These are phyloP conservation scores for Domatiomyces catenatus DNA, from an alignment of 2,329 filamentous ascomycete genomes.

Conservation along the genomic window DNA sequence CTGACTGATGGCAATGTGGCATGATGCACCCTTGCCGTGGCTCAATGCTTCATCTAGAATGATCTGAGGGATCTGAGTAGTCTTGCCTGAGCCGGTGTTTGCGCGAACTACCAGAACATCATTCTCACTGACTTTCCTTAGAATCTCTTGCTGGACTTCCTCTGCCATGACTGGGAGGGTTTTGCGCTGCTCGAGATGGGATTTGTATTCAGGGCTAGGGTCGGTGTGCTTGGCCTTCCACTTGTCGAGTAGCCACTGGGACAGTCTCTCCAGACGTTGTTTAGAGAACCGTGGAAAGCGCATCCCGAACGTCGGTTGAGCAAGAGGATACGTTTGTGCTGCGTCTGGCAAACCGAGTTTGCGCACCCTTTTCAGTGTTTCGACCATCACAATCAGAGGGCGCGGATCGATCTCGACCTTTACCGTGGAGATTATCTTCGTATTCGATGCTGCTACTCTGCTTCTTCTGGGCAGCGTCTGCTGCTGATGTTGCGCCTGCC, in stretches of 20 bases:
- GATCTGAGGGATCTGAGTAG: constrained; percentile 90
- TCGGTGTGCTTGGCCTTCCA: not conserved
- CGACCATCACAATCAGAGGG: not conserved
- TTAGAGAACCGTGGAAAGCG: not conserved
- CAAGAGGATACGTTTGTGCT: not conserved
- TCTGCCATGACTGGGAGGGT: not conserved
- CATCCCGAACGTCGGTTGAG: not conserved
- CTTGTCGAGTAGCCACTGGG: not conserved
- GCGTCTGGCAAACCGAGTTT: not conserved
- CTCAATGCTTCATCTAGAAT: constrained; percentile 77
- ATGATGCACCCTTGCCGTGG: constrained; percentile 48
- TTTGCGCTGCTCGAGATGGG: not conserved
- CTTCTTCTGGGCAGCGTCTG: not conserved
- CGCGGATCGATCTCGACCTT: not conserved
- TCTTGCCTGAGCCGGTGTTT: constrained; percentile 93
- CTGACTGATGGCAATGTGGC: constrained; percentile 91
- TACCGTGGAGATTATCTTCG: not conserved
- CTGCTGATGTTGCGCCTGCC: not conserved
- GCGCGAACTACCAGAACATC: constrained; percentile 88
- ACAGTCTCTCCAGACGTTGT: not conserved
- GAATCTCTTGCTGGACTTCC: not conserved
- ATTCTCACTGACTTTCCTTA: constrained; percentile 58
- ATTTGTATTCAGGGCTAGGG: not conserved
- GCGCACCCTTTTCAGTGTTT: not conserved
- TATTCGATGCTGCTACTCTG: not conserved